Base-by-base conservation (phyloP, 768 basidiomycete genomes). In the Tylopilus sp. region DNA sequence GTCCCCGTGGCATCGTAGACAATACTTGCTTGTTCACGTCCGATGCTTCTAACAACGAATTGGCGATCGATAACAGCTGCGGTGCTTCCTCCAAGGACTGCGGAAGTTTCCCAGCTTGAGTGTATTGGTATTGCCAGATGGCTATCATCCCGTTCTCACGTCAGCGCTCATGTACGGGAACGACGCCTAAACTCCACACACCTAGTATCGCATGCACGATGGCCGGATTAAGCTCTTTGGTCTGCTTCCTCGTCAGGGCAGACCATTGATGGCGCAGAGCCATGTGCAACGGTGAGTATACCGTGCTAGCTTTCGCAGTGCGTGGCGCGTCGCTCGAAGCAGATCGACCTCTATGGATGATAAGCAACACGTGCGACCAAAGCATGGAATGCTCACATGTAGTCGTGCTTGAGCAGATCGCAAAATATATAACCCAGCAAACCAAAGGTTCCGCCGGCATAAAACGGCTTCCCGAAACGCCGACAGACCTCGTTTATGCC, bases 381-480 rank as follows among this genome's bases (percentile, higher is more conserved):
- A 45, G 41, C 42, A 42, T 50, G 7, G 51, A 43, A 35, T 36
- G 69, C 94, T 72, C 71, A 95, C 95, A 97, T 82, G 67, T 87
- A 92, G 55, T 93, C 85, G 62, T 97, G 95, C 49, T 81, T 77
- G 50, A 94, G 75, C 49, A 99, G 77, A 67, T 98, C 95, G 56
- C 91, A 92, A 65, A 98, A 97, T 62, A 97, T 91, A 70, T 92
- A 99, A 15, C 95, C 95, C 41, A 85, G 73, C 52, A 95, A 75
- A 20, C 95, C 95, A 66, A 92, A 95, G 15, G 88, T 86, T 11
- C 91, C 91, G 1, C 94, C 94, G n/a, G 86, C 83, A 61, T 97
- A 98, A 66, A 98, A 86, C 6, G 90, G 85, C 55, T 86, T 92
- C 39, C 75, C 72, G 44, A 80, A 73, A 50, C 79, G 77, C 53